Conservation (phyloP, 768 basidiomycete species). For the Austroboletus eburneus region DNA sequence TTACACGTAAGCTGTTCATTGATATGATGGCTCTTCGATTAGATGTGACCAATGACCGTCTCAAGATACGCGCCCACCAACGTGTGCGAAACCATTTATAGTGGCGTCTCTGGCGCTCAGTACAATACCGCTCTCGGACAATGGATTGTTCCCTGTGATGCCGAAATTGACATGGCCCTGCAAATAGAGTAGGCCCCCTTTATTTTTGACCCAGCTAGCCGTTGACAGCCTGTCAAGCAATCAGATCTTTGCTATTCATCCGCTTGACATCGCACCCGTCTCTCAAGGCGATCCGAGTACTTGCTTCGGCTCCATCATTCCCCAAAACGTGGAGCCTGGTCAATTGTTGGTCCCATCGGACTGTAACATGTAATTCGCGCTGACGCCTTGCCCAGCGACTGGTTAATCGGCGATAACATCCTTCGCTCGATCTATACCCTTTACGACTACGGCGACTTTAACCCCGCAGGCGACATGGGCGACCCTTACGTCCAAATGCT, state of each 20-base stretch:
- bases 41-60: constrained; percentile 3
- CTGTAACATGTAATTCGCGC: background rate
- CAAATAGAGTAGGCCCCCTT: constrained; percentile 60
- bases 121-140: constrained; percentile 49
- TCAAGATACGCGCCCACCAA: constrained; percentile 65
- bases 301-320: constrained; percentile 77
- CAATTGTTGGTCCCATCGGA: constrained; percentile 55
- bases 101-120: constrained; percentile 56
- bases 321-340: constrained; percentile 55
- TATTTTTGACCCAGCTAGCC: constrained; percentile 4
- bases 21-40: background rate
- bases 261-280: constrained; percentile 64
- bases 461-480: constrained; percentile 59
- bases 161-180: constrained; percentile 74
- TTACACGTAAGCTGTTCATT: constrained; percentile 52
- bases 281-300: constrained; percentile 40
- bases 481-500: constrained; percentile 76
- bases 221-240: constrained; percentile 42
- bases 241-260: constrained; percentile 74
- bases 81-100: constrained; percentile 68
- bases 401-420: constrained; percentile 80
- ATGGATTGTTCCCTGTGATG: constrained; percentile 72
- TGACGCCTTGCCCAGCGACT: constrained; percentile 50
- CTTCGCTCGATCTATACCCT: constrained; percentile 79
- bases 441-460: constrained; percentile 83